A percentile compares a stretch with the other conserved stretches of the same genome.
These are phyloP conservation scores for Rhinocladiella similis DNA, from an alignment of 2,329 filamentous ascomycete species.

Conservation along the genomic window DNA sequence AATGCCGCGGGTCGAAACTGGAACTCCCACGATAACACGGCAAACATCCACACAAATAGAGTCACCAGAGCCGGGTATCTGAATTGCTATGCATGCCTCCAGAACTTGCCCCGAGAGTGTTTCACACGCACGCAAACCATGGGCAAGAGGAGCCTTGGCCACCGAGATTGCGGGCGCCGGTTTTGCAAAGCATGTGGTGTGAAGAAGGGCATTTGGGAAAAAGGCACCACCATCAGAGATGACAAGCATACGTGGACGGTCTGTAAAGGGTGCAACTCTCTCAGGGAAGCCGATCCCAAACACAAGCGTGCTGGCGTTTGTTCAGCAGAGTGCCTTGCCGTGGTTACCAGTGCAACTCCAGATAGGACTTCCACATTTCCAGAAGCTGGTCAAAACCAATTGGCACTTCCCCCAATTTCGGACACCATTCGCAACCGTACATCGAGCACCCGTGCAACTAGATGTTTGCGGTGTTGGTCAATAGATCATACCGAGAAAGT, in stretches of 20 bases:
- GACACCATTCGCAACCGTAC: too few species aligned
- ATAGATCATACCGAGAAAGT: conserved; percentile 13
- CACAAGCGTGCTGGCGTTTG: conserved; percentile 5
- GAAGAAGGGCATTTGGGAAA: conserved; percentile 22
- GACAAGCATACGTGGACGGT: background rate
- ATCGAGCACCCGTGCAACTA: conserved; percentile 2
- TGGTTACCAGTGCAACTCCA: background rate
- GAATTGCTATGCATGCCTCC: conserved; percentile 30
- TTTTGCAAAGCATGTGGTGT: conserved; percentile 28
- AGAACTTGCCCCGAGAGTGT: conserved; percentile 6
- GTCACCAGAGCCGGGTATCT: conserved; percentile 8
- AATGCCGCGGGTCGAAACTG: conserved; percentile 4
- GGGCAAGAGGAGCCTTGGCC: conserved; percentile 23
- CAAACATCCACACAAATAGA: conserved; percentile 13
- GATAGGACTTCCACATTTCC: background rate
- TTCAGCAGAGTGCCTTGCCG: conserved; percentile 2
- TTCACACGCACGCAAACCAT: conserved; percentile 25
- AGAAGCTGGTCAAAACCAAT: too few species aligned
- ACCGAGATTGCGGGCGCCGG: conserved; percentile 21
- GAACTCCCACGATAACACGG: conserved; percentile 6
- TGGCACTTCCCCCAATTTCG: too few species aligned
- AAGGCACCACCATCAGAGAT: conserved; percentile 11
- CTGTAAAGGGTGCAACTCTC: conserved; percentile 5
- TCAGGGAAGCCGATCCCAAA: background rate
- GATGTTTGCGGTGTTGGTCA: conserved; percentile 16